Conservation (phyloP, 1,139 yeast species). For the Pichia sp. region DNA sequence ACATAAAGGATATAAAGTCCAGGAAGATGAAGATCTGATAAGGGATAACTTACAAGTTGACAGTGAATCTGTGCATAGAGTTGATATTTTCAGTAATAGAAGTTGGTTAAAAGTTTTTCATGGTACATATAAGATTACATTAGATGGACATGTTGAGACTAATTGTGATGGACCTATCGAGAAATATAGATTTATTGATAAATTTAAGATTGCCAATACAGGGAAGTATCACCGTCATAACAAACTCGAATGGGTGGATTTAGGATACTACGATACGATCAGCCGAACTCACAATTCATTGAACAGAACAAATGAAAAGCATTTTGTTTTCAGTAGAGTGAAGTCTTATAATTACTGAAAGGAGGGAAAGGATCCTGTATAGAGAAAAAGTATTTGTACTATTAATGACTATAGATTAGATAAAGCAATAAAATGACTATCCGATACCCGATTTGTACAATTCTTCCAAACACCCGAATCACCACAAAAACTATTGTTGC, state of each 20-base stretch:
- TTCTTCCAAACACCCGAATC: background rate
- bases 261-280: constrained; percentile 43
- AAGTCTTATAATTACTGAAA: constrained; percentile 33
- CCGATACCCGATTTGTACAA: background rate
- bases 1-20: constrained; percentile 12
- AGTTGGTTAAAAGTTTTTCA: constrained; percentile 33
- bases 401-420: no score
- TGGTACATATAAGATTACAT: constrained; percentile 50
- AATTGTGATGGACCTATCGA: constrained; percentile 54
- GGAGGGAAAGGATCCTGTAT: background rate
- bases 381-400: no score
- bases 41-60: constrained; percentile 20
- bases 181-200: constrained; percentile 58
- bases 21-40: constrained; percentile 9
- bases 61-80: constrained; percentile 19
- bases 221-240: constrained; percentile 54
- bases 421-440: background rate
- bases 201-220: constrained; percentile 47
- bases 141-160: constrained; percentile 51
- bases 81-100: constrained; percentile 9
- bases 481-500: no score
- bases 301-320: constrained; percentile 61
- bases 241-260: constrained; percentile 60
- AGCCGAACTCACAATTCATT: constrained; percentile 49
- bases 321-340: constrained; percentile 66